phyloP scores from a whole-genome alignment of 495 filamentous ascomycete genomes.

The Podospora conica region DNA sequence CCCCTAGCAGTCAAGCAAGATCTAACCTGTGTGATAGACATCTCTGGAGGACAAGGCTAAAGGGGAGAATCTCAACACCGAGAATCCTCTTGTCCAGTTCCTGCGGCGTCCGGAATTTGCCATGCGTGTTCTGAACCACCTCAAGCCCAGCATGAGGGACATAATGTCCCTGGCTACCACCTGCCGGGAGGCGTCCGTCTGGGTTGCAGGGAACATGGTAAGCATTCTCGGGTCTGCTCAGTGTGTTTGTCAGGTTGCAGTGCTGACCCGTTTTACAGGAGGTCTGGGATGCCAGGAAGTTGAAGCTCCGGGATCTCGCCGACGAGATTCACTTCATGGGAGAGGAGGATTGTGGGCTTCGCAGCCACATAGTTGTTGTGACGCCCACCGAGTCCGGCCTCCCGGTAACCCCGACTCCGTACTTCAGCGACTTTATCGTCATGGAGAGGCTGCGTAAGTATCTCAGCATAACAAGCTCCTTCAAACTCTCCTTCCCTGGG shows the following conservation, averaged over 20 bases:
- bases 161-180: slow-evolving; percentile 11
- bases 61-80: not conserved
- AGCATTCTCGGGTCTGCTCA: not conserved
- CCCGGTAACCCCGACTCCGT: slow-evolving; percentile 5
- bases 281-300: too few species aligned
- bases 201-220: not conserved
- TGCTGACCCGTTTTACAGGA: not conserved
- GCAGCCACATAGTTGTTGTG: slow-evolving; percentile 10
- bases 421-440: slow-evolving; percentile 5
- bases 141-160: slow-evolving; percentile 14
- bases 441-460: slow-evolving; percentile 4
- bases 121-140: not conserved
- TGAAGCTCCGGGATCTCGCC: too few species aligned
- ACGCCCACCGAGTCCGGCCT: not conserved
- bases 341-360: not conserved
- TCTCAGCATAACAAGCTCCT: not conserved
- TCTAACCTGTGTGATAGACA: not conserved
- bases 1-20: not conserved
- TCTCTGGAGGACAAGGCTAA: not conserved
- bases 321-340: not conserved
- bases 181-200: slow-evolving; percentile 4
- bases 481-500: not conserved
- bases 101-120: slow-evolving; percentile 9
- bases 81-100: not conserved
- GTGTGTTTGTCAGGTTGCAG: not conserved